Conservation (phyloP, 306 rosid species). For the Trifolium repens region DNA sequence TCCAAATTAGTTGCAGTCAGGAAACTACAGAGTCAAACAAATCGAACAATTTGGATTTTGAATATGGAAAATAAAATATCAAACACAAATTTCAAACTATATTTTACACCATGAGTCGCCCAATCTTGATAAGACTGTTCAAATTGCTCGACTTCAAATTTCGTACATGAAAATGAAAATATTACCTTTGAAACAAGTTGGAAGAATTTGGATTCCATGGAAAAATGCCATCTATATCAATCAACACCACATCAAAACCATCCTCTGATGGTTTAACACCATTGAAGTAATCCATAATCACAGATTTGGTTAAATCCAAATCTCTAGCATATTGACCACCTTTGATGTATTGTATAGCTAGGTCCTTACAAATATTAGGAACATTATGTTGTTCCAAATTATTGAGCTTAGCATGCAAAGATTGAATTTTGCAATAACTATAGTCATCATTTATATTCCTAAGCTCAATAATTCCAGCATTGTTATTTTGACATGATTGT, state of each 20-base stretch:
- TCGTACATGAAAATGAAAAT: too few species aligned
- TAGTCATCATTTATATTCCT: slow-evolving; percentile 44
- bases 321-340: slow-evolving; percentile 82
- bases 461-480: slow-evolving; percentile 63
- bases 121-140: too few species aligned
- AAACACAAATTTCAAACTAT: not conserved
- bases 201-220: slow-evolving; percentile 42
- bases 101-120: not conserved
- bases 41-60: not conserved
- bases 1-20: not conserved
- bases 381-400: slow-evolving; percentile 53
- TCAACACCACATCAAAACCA: slow-evolving; percentile 66
- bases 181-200: slow-evolving; percentile 52
- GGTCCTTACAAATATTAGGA: slow-evolving; percentile 62
- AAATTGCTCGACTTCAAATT: not conserved
- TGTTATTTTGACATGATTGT: slow-evolving; percentile 77
- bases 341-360: slow-evolving; percentile 55
- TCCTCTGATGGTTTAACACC: slow-evolving; percentile 44
- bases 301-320: slow-evolving; percentile 58
- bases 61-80: not conserved
- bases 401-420: slow-evolving; percentile 69
- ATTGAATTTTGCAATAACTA: slow-evolving; percentile 61
- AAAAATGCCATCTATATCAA: slow-evolving; percentile 74
- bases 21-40: not conserved
- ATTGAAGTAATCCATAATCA: slow-evolving; percentile 62